Percentiles rank a stretch among this genome's conserved stretches.
These are phyloP conservation scores for Dipodascus albidus DNA, from an alignment of 805 yeast genomes.

Conservation along the genomic window DNA sequence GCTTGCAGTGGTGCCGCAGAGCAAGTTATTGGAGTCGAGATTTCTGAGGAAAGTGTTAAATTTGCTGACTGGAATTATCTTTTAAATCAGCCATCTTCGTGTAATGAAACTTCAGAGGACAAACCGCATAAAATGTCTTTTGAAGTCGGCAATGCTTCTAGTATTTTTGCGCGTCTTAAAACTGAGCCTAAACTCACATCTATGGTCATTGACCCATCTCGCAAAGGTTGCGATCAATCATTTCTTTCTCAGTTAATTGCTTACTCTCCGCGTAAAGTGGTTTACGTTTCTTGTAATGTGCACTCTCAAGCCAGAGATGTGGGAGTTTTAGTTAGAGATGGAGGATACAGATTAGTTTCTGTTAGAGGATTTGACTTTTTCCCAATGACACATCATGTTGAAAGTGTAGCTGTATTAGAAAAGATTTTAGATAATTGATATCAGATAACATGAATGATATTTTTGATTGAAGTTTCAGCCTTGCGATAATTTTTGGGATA, in stretches of 20 bases:
- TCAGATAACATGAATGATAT: too few relatives aligned
- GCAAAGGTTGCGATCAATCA: slow-evolving; percentile 90
- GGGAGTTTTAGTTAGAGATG: slow-evolving; percentile 63
- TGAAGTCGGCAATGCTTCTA: slow-evolving; percentile 86
- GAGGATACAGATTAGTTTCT: slow-evolving; percentile 66
- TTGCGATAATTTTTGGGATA: too few relatives aligned
- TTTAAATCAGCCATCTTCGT: slow-evolving; percentile 60
- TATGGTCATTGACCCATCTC: slow-evolving; percentile 91
- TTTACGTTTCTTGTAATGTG: slow-evolving; percentile 95
- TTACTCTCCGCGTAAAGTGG: slow-evolving; percentile 74
- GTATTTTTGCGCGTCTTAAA: slow-evolving; percentile 53
- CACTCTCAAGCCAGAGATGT: slow-evolving; percentile 95
- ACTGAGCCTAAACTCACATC: slow-evolving; percentile 70
- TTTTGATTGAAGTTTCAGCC: too few relatives aligned
- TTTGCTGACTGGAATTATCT: slow-evolving; percentile 79
- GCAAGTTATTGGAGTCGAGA: slow-evolving; percentile 85
- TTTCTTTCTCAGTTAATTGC: slow-evolving; percentile 78
- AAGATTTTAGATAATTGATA: too few relatives aligned
- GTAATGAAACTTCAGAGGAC: slow-evolving; percentile 72
- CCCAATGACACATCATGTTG: slow-evolving; percentile 91
- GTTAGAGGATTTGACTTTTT: slow-evolving; percentile 93
- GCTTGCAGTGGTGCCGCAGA: slow-evolving; percentile 76
- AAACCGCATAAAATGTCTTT: slow-evolving; percentile 67
- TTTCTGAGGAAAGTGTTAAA: slow-evolving; percentile 78
- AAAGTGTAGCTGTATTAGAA: slow-evolving; percentile 64